Evolutionary conservation across 1,284 basidiomycete species (phyloP).

Genomic region (Pseudozyma tsukubaensis): DNA sequence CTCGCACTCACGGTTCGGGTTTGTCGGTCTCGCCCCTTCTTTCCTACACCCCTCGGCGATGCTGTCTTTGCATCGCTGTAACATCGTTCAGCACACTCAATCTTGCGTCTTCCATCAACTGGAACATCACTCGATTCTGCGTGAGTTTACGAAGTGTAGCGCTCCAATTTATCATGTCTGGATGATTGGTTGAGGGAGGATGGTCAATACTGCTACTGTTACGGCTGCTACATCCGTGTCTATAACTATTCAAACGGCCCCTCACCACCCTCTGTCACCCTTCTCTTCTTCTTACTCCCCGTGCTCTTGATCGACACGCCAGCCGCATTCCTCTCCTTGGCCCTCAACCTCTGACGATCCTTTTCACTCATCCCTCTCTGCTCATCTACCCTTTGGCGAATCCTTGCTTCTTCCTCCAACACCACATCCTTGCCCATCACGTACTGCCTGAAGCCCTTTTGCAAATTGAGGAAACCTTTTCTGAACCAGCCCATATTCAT

Average conservation of each 20-base stretch:
- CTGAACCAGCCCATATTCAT: constrained; percentile 54
- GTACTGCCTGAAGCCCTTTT: constrained; percentile 33
- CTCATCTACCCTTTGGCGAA: constrained; percentile 15
- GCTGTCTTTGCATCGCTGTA: neutral
- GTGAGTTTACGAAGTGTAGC: neutral
- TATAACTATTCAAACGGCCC: no score
- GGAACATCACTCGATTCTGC: no score
- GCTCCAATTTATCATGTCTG: neutral
- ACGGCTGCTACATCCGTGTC: no score
- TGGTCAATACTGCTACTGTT: no score
- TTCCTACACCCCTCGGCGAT: neutral
- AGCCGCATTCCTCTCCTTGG: constrained; percentile 21
- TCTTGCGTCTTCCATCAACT: neutral
- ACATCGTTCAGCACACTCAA: neutral
- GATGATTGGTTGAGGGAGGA: no score
- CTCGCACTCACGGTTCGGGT: no score
- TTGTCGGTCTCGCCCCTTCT: constrained; percentile 25
- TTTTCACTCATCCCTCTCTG: constrained; percentile 27
- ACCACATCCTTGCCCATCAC: constrained; percentile 38
- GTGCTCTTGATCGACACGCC: constrained; percentile 32
- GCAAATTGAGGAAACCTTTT: constrained; percentile 40
- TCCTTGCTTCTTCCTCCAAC: constrained; percentile 21
- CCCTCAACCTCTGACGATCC: constrained; percentile 23
- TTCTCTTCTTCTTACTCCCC: constrained; percentile 26
- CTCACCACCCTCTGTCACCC: constrained; percentile 6